Percentiles rank a stretch among this genome's conserved stretches.
phyloP scores from a whole-genome alignment of 768 basidiomycete genomes.

The Leucocoprinus birnbaumii region DNA sequence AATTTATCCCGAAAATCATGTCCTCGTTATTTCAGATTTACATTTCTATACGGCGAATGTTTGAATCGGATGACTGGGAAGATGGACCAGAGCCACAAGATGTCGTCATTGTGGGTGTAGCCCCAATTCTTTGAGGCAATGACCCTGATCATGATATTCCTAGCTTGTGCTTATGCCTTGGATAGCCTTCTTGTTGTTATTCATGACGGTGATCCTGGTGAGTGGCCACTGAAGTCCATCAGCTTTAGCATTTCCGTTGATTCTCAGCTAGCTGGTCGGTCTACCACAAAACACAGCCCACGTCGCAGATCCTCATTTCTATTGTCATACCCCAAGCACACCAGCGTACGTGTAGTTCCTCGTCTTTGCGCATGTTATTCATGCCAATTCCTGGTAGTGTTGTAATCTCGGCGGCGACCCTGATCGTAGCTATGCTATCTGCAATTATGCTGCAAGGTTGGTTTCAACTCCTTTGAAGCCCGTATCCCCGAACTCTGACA shows the following conservation, averaged over 20 bases:
- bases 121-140: neutral
- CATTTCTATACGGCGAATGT: constrained; percentile 10
- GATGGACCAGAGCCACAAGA: constrained; percentile 6
- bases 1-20: neutral
- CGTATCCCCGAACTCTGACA: neutral
- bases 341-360: neutral
- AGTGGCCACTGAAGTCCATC: neutral
- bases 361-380: no score
- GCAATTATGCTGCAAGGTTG: neutral
- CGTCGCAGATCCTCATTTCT: neutral
- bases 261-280: constrained; percentile 2
- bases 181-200: constrained; percentile 7
- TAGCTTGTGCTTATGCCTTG: constrained; percentile 6
- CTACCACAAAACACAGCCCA: neutral
- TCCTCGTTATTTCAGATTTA: neutral
- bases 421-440: neutral
- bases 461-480: neutral
- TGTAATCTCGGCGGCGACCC: neutral
- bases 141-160: neutral
- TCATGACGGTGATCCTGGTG: constrained; percentile 5
- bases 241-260: neutral
- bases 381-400: no score
- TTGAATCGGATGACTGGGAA: constrained; percentile 8
- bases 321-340: neutral
- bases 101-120: neutral